Conservation (phyloP, 768 basidiomycete genomes). For the Auricularia heimuer region DNA sequence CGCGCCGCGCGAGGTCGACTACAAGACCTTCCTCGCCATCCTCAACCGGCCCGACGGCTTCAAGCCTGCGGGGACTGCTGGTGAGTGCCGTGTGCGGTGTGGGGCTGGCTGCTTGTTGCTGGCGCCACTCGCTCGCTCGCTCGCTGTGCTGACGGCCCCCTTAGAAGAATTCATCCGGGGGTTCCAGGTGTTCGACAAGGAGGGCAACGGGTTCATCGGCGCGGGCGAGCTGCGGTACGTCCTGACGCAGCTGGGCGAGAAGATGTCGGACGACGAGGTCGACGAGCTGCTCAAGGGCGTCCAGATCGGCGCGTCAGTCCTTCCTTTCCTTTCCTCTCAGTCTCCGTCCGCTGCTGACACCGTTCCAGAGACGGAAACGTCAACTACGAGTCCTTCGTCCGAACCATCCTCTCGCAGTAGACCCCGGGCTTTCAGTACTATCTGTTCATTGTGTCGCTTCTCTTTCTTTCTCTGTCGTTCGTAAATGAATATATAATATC, state of each 20-base stretch:
- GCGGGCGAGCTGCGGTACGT: constrained; percentile 89
- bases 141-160: constrained; percentile 4
- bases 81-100: constrained; percentile 31
- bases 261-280: constrained; percentile 96
- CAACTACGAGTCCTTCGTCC: constrained; percentile 95
- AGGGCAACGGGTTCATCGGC: constrained; percentile 85
- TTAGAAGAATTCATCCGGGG: constrained; percentile 99
- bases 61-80: constrained; percentile 93
- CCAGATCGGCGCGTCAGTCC: constrained; percentile 70
- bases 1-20: constrained; percentile 83
- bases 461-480: too few relatives aligned
- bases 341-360: constrained; percentile 5
- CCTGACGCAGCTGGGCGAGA: constrained; percentile 93
- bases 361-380: constrained; percentile 79
- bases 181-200: constrained; percentile 98
- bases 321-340: constrained; percentile 5
- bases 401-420: constrained; percentile 84
- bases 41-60: constrained; percentile 94
- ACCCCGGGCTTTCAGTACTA: too few relatives aligned
- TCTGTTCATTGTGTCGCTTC: too few relatives aligned
- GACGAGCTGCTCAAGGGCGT: constrained; percentile 96
- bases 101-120: not conserved
- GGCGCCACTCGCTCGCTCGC: not conserved
- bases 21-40: constrained; percentile 82
- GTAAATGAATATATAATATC: too few relatives aligned